Evolutionary conservation across 2,329 filamentous ascomycete species (phyloP).

Genomic region (Coniochaeta prunicola): DNA sequence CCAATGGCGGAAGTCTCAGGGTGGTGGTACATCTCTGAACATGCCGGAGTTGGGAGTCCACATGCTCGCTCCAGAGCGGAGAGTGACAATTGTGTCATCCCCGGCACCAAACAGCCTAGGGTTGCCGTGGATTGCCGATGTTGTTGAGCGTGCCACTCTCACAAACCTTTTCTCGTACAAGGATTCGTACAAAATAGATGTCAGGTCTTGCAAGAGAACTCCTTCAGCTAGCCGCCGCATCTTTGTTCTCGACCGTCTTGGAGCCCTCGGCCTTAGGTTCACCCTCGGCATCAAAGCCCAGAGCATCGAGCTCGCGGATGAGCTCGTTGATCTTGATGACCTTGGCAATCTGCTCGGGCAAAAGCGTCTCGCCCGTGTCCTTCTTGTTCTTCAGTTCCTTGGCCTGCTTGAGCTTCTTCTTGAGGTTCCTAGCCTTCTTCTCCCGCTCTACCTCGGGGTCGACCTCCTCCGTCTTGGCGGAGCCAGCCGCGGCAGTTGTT

Average conservation of each 20-base stretch:
- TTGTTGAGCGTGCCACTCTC: background rate
- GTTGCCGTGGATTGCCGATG: background rate
- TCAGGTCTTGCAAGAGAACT: background rate
- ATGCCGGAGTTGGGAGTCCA: background rate
- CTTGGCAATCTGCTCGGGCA: slow-evolving; percentile 95
- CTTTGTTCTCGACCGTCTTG: background rate
- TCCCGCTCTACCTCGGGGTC: slow-evolving; percentile 74
- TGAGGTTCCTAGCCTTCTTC: slow-evolving; percentile 85
- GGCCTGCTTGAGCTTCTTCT: slow-evolving; percentile 93
- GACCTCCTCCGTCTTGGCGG: slow-evolving; percentile 25
- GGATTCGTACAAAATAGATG: background rate
- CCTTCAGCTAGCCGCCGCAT: background rate
- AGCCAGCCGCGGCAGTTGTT: slow-evolving; percentile 19
- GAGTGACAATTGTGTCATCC: background rate
- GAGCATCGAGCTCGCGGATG: slow-evolving; percentile 73
- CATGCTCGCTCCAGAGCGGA: background rate
- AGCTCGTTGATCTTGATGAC: slow-evolving; percentile 96
- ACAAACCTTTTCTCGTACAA: background rate
- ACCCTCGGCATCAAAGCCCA: slow-evolving; percentile 78
- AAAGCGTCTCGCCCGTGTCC: slow-evolving; percentile 71
- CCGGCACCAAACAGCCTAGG: background rate
- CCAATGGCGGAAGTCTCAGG: background rate
- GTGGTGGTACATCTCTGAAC: background rate
- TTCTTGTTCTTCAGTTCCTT: slow-evolving; percentile 87
- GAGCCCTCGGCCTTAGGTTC: slow-evolving; percentile 37